phyloP scores from a whole-genome alignment of 768 basidiomycete species.

The Phanerochaete carnosa region DNA sequence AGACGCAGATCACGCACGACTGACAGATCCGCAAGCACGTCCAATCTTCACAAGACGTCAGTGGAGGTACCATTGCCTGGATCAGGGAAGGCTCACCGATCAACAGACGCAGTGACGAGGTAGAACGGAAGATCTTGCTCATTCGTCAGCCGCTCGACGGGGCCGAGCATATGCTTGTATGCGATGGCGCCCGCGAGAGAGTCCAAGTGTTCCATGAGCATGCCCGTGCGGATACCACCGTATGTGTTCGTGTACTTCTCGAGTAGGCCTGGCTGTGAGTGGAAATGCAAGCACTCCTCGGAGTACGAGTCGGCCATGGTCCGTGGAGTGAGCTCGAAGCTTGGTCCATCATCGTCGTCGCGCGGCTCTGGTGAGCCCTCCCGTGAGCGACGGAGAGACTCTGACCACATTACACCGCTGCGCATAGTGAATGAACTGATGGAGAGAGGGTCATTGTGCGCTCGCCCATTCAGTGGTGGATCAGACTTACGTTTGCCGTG shows the following conservation, averaged over 20 bases:
- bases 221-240: slow-evolving; percentile 69
- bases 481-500: slow-evolving; percentile 42
- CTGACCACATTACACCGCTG: background rate
- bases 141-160: slow-evolving; percentile 35
- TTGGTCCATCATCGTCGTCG: background rate
- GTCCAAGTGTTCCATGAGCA: slow-evolving; percentile 78
- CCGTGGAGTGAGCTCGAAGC: slow-evolving; percentile 34
- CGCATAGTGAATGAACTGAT: slow-evolving; percentile 4
- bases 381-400: slow-evolving; percentile 22
- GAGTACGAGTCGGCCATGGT: slow-evolving; percentile 73
- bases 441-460: background rate
- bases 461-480: background rate
- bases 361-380: slow-evolving; percentile 15
- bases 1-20: slow-evolving; percentile 66
- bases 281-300: slow-evolving; percentile 62
- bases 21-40: slow-evolving; percentile 59
- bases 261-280: slow-evolving; percentile 45
- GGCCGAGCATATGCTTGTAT: slow-evolving; percentile 79
- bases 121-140: slow-evolving; percentile 69
- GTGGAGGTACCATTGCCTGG: background rate
- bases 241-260: slow-evolving; percentile 71
- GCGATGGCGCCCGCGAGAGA: slow-evolving; percentile 82
- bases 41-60: slow-evolving; percentile 40
- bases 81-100: slow-evolving; percentile 41
- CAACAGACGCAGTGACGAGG: slow-evolving; percentile 81